Conservation (phyloP, 306 rosid species). For the Pachyrhizus erosus region DNA sequence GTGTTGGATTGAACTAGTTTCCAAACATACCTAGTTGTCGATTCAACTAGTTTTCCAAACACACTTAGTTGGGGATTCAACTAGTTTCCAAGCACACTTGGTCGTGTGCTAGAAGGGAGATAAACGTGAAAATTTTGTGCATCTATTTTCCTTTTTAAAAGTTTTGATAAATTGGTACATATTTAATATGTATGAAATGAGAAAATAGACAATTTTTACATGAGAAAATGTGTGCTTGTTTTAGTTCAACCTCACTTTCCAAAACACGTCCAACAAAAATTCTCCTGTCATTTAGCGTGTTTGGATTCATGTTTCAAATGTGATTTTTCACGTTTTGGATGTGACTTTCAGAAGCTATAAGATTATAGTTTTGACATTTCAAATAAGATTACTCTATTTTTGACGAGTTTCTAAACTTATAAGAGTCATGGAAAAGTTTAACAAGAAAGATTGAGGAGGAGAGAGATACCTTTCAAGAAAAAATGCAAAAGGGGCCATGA, state of each 20-base stretch:
- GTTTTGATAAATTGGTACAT: background rate
- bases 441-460: background rate
- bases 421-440: background rate
- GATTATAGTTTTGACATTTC: too few relatives aligned
- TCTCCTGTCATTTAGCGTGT: too few relatives aligned
- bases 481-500: constrained; percentile 86
- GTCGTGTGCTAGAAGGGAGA: background rate
- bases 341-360: too few relatives aligned
- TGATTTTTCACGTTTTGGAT: too few relatives aligned
- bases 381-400: too few relatives aligned
- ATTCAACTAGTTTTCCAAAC: too few relatives aligned
- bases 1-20: too few relatives aligned
- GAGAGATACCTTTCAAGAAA: constrained; percentile 76
- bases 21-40: too few relatives aligned
- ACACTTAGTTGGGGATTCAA: too few relatives aligned
- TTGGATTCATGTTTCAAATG: too few relatives aligned
- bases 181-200: background rate
- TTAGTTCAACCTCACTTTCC: background rate
- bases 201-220: background rate
- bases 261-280: background rate
- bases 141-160: background rate
- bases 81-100: too few relatives aligned
- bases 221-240: background rate
- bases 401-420: background rate
- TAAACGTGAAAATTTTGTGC: background rate